phyloP scores from a whole-genome alignment of 306 rosid species.

The Glycine soja region DNA sequence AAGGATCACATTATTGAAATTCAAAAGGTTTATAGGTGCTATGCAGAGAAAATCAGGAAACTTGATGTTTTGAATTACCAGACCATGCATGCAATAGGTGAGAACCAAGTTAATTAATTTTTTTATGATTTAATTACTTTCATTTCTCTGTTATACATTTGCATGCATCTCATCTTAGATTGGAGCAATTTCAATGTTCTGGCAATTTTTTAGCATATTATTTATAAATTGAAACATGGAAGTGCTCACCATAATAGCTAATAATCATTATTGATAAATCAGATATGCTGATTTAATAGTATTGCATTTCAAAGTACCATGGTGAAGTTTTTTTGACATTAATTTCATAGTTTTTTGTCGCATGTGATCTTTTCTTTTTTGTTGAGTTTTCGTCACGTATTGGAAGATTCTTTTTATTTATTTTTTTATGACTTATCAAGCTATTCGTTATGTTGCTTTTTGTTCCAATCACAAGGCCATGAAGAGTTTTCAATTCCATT shows the following conservation, averaged over 20 bases:
- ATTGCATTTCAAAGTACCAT: background rate
- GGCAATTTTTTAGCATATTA: background rate
- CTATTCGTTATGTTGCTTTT: constrained; percentile 1
- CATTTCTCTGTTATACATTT: background rate
- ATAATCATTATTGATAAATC: background rate
- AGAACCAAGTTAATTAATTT: background rate
- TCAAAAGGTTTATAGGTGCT: constrained; percentile 64
- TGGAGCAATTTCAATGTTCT: background rate
- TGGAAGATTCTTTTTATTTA: background rate
- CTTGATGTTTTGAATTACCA: constrained; percentile 79
- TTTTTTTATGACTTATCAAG: background rate
- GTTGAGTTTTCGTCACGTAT: background rate
- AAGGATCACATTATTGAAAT: constrained; percentile 66
- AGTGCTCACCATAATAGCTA: background rate
- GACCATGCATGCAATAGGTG: constrained; percentile 79
- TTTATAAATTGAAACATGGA: background rate
- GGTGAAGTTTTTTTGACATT: background rate
- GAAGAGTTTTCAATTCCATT: constrained; percentile 10
- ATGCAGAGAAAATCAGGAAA: constrained; percentile 67
- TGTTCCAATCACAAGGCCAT: background rate
- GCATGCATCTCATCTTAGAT: constrained; percentile 4
- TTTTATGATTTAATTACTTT: background rate
- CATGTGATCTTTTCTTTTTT: background rate
- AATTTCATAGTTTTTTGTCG: background rate
- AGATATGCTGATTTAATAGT: too few species aligned